Evolutionary conservation across 2,329 filamentous ascomycete species (phyloP).

Genomic region (Nigrospora sphaerica): DNA sequence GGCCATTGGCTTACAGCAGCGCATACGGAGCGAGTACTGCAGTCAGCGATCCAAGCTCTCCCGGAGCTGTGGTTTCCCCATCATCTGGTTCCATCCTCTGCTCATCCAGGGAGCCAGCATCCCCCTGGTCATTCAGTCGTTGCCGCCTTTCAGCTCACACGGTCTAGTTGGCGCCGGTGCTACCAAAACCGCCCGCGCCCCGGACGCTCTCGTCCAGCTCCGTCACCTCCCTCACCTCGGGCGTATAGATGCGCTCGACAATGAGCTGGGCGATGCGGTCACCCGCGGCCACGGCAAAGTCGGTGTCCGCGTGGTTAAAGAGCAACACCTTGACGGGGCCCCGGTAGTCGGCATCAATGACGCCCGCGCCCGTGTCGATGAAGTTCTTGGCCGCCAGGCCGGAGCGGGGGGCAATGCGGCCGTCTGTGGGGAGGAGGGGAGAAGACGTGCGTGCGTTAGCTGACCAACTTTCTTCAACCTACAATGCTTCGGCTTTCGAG

Average conservation of each 20-base stretch:
- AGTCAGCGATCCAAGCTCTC: too few species aligned
- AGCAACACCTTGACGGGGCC: slow-evolving; percentile 90
- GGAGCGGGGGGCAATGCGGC: slow-evolving; percentile 83
- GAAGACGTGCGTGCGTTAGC: neutral
- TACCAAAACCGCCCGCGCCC: slow-evolving; percentile 86
- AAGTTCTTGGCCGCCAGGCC: slow-evolving; percentile 89
- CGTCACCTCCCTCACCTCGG: slow-evolving; percentile 82
- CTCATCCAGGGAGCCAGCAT: neutral
- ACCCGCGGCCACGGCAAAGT: slow-evolving; percentile 76
- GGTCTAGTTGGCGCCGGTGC: slow-evolving; percentile 53
- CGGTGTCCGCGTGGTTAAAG: slow-evolving; percentile 81
- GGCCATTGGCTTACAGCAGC: too few species aligned
- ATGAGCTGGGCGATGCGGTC: slow-evolving; percentile 92
- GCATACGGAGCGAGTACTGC: too few species aligned
- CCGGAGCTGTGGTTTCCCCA: neutral
- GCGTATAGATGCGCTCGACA: slow-evolving; percentile 89
- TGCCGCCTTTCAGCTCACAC: neutral
- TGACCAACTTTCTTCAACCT: neutral
- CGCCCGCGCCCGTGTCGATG: slow-evolving; percentile 91
- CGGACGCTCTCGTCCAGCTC: slow-evolving; percentile 85
- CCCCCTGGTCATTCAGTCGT: too few species aligned
- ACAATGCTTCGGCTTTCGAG: neutral
- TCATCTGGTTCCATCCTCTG: too few species aligned
- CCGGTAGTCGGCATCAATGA: slow-evolving; percentile 96
- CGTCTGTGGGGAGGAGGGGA: slow-evolving; percentile 50